A percentile compares a stretch with the other conserved stretches of the same genome.
Conservation (phyloP, 2,329 filamentous ascomycete genomes). For the Metarhizium robertsii region DNA sequence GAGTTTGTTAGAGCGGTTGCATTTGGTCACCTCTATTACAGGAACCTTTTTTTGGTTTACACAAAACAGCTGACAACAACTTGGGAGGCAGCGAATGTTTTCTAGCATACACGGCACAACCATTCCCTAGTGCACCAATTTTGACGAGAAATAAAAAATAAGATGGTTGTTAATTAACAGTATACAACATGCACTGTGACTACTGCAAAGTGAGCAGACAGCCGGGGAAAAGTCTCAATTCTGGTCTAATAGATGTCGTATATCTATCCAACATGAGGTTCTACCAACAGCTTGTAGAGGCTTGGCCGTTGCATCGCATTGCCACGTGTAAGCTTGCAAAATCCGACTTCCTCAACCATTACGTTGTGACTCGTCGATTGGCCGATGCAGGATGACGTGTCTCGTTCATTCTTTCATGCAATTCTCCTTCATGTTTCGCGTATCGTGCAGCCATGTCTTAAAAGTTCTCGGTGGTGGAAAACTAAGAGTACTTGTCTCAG, state of each 20-base stretch:
- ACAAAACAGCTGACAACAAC: not conserved
- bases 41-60: not conserved
- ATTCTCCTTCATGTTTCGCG: too few species aligned
- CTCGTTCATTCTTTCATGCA: too few species aligned
- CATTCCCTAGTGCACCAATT: not conserved
- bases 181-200: too few species aligned
- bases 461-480: slow-evolving; percentile 15
- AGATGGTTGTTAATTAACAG: too few species aligned
- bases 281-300: not conserved
- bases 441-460: slow-evolving; percentile 4
- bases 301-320: too few species aligned
- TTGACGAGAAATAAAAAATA: not conserved
- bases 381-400: too few species aligned
- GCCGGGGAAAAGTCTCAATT: not conserved
- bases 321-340: too few species aligned
- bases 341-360: too few species aligned
- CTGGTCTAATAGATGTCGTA: not conserved
- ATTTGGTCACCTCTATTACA: not conserved
- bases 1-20: not conserved
- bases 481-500: slow-evolving; percentile 4
- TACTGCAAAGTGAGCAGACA: too few species aligned
- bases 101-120: not conserved
- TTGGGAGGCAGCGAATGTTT: not conserved
- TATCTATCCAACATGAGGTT: not conserved
- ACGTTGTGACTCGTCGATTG: too few species aligned